A percentile compares a stretch with the other conserved stretches of the same genome.
phyloP scores from a whole-genome alignment of 2,329 filamentous ascomycete species.

The Didymella keratinophila region DNA sequence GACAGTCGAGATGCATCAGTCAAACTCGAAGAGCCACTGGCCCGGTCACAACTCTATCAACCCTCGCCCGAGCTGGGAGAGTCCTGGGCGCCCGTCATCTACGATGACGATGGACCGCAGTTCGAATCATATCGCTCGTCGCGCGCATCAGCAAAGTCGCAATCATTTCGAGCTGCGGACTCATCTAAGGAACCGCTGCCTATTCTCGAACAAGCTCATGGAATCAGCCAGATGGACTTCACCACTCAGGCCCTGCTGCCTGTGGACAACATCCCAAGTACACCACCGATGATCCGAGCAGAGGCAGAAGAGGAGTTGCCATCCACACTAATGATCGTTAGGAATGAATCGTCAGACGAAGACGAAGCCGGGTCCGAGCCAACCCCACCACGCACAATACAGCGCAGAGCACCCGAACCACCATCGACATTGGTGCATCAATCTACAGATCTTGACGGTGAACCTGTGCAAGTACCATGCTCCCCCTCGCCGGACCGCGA shows the following conservation, averaged over 20 bases:
- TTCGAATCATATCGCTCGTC: constrained; percentile 13
- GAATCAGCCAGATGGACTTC: constrained; percentile 6
- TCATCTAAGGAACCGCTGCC: not conserved
- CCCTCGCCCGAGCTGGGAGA: constrained; percentile 35
- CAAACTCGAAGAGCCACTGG: constrained; percentile 9
- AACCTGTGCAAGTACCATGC: constrained; percentile 34
- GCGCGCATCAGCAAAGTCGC: constrained; percentile 12
- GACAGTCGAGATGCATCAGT: constrained; percentile 18
- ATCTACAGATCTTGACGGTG: constrained; percentile 29
- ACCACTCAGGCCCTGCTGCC: constrained; percentile 2
- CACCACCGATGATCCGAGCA: constrained; percentile 19
- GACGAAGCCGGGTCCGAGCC: constrained; percentile 13
- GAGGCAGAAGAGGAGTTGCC: constrained; percentile 29
- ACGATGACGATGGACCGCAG: constrained; percentile 13
- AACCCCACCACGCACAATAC: constrained; percentile 15
- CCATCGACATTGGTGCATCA: constrained; percentile 17
- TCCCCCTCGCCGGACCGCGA: constrained; percentile 33
- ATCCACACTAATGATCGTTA: constrained; percentile 38
- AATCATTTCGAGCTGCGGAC: constrained; percentile 6
- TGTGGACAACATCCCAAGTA: constrained; percentile 22
- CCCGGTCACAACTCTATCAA: constrained; percentile 3
- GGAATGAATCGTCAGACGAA: constrained; percentile 35
- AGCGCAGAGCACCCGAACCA: constrained; percentile 3
- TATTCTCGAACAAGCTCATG: not conserved
- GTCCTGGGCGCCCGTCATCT: constrained; percentile 17